A percentile compares a stretch with the other conserved stretches of the same genome.
phyloP scores from a whole-genome alignment of 2,329 filamentous ascomycete genomes.

The Ceratocystis alfenasii region DNA sequence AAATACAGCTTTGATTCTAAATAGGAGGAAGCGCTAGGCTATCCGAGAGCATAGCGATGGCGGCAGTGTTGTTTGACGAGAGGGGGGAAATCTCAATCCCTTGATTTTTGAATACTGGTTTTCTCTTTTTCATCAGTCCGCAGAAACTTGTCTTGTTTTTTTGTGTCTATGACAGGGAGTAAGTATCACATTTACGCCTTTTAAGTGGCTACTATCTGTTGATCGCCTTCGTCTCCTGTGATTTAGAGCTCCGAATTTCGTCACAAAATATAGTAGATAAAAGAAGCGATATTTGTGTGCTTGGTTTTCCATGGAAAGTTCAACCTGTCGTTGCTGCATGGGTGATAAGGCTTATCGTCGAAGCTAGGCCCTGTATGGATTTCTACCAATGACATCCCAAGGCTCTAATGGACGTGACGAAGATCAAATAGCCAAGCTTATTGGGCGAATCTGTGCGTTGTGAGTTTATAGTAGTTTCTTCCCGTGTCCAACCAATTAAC shows the following conservation, averaged over 20 bases:
- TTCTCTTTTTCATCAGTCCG: background rate
- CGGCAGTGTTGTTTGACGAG: background rate
- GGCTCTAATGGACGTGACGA: too few species aligned
- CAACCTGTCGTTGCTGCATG: background rate
- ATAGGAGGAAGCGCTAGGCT: conserved; percentile 22
- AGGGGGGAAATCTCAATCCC: background rate
- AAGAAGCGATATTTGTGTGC: background rate
- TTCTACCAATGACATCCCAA: too few species aligned
- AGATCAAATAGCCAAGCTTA: too few species aligned
- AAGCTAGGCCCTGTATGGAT: background rate
- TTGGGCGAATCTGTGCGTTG: too few species aligned
- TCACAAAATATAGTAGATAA: background rate
- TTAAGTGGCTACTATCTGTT: background rate
- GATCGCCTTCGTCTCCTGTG: background rate
- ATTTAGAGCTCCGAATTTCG: background rate
- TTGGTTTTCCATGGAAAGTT: conserved; percentile 21
- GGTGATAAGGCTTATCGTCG: conserved; percentile 3
- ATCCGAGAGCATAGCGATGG: background rate
- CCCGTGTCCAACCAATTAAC: background rate
- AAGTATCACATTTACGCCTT: background rate
- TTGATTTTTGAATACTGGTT: conserved; percentile 8
- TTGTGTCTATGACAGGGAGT: background rate
- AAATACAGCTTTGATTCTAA: conserved; percentile 49
- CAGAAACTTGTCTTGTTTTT: background rate
- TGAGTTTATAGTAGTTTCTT: background rate